Evolutionary conservation across 495 filamentous ascomycete genomes (phyloP), one percentile per base, ranked within the genome.

Genomic region (Penicillium argentinense): DNA sequence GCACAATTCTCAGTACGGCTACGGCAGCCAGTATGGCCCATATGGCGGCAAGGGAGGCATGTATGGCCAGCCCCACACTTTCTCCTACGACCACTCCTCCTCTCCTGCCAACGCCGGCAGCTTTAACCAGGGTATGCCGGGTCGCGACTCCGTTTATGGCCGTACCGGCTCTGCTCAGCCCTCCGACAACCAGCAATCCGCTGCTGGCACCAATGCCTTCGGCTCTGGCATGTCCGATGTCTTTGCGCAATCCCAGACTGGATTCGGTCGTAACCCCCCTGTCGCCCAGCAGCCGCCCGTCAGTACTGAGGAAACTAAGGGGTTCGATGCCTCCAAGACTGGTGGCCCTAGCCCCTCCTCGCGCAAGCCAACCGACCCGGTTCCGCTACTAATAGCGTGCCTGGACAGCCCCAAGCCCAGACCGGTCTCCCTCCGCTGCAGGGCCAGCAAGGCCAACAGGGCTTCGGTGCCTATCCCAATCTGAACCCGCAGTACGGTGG

Each of bases 281-380:
- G 84, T 84, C 22, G 68, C 75, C n/a, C 78, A 83, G 45, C 84
- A 85, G 51, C 76, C 80, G 40, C 73, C 76, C 21, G 81, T 78
- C 38, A 75, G 76, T 7, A 64, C 64, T 27, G 83, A 84, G 40
- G 89, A 95, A 56, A 68, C 91, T 59, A 95, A 95, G 75, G 80
- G 82, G 13, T 89, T 80, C 51, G 85, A 85, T 27, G 85, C 88
- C 22, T 72, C 83, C 43, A 93, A 95, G 57, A 71, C 82, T 25
- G 77, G 78, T 30, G 89, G 88, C 5, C 90, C 91, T 3, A 95
- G 89, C 67, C 91, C 91, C 22, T 89, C 89, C 79, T 95, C 21
- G 83, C 81, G 22, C 86, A 88, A 57, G 85, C 88, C 26, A 75
- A 75, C 57, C 86, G 91, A 45, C 90, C 91, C 12, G 89, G 88